Conservation (phyloP, 257 asterid genomes). For the Henckelia pumila region DNA sequence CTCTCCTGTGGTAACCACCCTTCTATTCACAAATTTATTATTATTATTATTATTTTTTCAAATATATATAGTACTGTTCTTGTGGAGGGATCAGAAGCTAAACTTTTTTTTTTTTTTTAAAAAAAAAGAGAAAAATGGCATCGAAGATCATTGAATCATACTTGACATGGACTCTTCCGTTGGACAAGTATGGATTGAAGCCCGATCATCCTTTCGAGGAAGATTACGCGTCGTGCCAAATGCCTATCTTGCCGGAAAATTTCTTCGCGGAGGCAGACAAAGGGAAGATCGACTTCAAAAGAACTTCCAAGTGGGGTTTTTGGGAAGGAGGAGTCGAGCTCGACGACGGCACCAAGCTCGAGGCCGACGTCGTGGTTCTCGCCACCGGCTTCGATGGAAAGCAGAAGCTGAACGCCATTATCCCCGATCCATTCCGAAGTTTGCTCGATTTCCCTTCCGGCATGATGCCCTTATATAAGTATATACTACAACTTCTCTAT, state of each 20-base stretch:
- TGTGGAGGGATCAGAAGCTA: not conserved
- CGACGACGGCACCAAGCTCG: constrained; percentile 61
- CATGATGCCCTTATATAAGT: constrained; percentile 93
- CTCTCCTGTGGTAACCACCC: constrained; percentile 76
- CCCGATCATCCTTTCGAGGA: constrained; percentile 93
- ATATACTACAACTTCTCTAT: not conserved
- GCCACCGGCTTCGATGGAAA: constrained; percentile 90
- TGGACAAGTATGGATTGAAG: constrained; percentile 70
- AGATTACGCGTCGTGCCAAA: constrained; percentile 90
- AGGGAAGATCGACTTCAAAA: constrained; percentile 62
- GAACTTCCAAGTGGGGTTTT: constrained; percentile 71
- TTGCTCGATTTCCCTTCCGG: constrained; percentile 67
- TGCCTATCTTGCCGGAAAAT: constrained; percentile 87
- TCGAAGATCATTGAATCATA: constrained; percentile 75
- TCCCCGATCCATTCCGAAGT: constrained; percentile 76
- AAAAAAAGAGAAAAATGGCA: constrained; percentile 70
- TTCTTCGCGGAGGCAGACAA: constrained; percentile 78
- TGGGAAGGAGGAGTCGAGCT: constrained; percentile 73
- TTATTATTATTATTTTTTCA: too few relatives aligned
- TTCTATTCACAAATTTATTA: too few relatives aligned
- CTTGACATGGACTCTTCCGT: constrained; percentile 78
- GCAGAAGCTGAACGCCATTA: constrained; percentile 48
- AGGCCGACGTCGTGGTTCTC: constrained; percentile 79
- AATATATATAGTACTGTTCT: not conserved
- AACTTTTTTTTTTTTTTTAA: not conserved